Evolutionary conservation across 495 filamentous ascomycete species (phyloP), one percentile per base, ranked within the genome.

Genomic region (Hypoxylon rickii): DNA sequence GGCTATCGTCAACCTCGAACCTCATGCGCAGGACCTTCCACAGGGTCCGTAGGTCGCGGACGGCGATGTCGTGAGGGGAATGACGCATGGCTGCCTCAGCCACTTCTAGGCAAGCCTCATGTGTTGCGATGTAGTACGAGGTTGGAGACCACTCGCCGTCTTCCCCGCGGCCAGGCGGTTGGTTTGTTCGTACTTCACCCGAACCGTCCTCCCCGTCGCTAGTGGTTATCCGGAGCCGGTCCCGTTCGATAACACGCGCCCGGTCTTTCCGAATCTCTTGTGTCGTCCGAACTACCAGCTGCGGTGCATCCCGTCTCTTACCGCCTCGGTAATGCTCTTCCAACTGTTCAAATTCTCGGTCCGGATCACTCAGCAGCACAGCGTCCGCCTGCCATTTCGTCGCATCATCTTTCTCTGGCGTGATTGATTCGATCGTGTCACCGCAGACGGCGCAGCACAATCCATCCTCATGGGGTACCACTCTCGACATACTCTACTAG

Each of bases 391-490:
- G 47, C 58, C 51, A 56, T 18, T n/a, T 46, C 4, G 37, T 44
- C 0, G 24, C 42, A 2, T 31, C 41, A 5, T n/a, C 22, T 2
- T 15, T 13, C 15, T 24, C 12, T 18, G 46, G 18, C 1, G 41
- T 43, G n/a, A 11, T 16, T 10, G 46, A 32, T 3, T 21, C 3
- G 41, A 61, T 51, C 3, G 8, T 24, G n/a, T 47, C 41, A 17
- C 47, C 46, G 24, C 51, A 56, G 33, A 61, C 55, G 2, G 57
- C 33, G 24, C 57, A 61, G 31, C 50, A 61, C 18, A 55, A 13
- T 38, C 51, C 13, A 6, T 29, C 45, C 17, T 51, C 22, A 6
- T 55, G 43, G 3, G 26, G 20, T 2, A 19, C 20, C 33, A 26
- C 10, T 16, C 19, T 42, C 0, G 45, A 45, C 51, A 55, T 51